Conservation (phyloP, 2,329 filamentous ascomycete species). For the Diplocarpon mali region DNA sequence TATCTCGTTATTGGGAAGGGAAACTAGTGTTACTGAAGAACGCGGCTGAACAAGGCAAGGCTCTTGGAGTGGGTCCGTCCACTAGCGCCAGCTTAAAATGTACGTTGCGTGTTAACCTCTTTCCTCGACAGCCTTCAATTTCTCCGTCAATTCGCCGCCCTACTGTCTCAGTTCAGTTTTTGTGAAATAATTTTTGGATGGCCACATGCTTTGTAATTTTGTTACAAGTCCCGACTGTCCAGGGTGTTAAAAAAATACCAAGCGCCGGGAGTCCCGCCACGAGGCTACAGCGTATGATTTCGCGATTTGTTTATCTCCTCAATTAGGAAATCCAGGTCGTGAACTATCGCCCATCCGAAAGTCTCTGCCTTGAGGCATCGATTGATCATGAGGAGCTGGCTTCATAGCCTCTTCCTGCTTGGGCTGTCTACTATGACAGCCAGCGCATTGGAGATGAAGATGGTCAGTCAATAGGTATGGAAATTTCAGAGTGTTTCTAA, state of each 20-base stretch:
- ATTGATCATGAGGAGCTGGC: conserved; percentile 43
- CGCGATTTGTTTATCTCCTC: no score
- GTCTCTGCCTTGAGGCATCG: conserved; percentile 21
- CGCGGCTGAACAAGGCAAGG: not conserved
- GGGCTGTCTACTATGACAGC: conserved; percentile 43
- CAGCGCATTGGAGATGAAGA: conserved; percentile 44
- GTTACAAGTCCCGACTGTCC: not conserved
- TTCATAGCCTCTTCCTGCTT: conserved; percentile 39
- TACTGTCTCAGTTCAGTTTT: not conserved
- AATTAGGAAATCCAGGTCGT: no score
- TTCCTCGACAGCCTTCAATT: not conserved
- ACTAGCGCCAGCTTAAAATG: not conserved
- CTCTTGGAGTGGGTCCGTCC: not conserved
- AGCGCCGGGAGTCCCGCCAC: no score
- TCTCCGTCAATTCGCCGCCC: not conserved
- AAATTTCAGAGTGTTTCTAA: conserved; percentile 8
- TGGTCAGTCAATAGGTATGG: conserved; percentile 34
- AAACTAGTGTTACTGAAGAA: not conserved
- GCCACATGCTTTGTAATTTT: conserved; percentile 10
- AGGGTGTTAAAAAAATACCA: not conserved
- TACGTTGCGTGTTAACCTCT: conserved; percentile 12
- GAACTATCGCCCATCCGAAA: not conserved
- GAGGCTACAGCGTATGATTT: no score
- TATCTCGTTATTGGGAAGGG: conserved; percentile 2
- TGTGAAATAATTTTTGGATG: conserved; percentile 10